Evolutionary conservation across 2,329 filamentous ascomycete genomes (phyloP), one percentile per base, ranked within the genome.

Genomic region (Anthostomella pinea): DNA sequence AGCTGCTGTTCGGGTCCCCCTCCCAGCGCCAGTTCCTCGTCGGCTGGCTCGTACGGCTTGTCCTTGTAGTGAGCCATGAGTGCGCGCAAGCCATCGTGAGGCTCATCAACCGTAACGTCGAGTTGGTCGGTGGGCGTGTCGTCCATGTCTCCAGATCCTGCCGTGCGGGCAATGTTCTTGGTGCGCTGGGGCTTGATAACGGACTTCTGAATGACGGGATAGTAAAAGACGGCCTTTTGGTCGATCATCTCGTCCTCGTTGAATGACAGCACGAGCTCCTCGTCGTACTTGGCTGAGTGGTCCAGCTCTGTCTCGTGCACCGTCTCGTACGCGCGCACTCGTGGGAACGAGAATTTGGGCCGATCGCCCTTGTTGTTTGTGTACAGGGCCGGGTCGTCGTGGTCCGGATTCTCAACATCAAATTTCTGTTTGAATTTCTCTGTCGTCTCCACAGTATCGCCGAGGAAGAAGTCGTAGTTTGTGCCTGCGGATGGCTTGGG

Each of bases 381-480:
- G 59, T 82, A 81, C 5, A 81, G 66, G 5, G 63, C 61, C 3
- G 74, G 68, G 32, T 73, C 69, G 41, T 76, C 72, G 40, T 70
- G 69, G 13, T 77, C 68, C 2, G 72, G 65, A 51, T 80, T 75
- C 42, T 75, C 64, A 6, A 75, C 59, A 53, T 81, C 75, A 51
- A 83, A 82, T 54, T 73, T 77, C 49, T 71, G 64, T 42, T 77
- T 75, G 64, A 85, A 83, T 28, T 68, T 69, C 8, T 68, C 62
- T 21, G 72, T 72, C 1, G 72, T 68, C 4, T 62, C 53, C 15
- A 59, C 45, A 6, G 65, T 70, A 33, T 76, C 70, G 5, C 73
- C 68, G 16, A 85, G 69, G 60, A 79, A 85, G 57, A 81, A 81
- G 53, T 85, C 78, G 59, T 84, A 85, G 56, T 82, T 77, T 65